phyloP scores from a whole-genome alignment of 495 filamentous ascomycete genomes.

The Pyrenula aspistea region DNA sequence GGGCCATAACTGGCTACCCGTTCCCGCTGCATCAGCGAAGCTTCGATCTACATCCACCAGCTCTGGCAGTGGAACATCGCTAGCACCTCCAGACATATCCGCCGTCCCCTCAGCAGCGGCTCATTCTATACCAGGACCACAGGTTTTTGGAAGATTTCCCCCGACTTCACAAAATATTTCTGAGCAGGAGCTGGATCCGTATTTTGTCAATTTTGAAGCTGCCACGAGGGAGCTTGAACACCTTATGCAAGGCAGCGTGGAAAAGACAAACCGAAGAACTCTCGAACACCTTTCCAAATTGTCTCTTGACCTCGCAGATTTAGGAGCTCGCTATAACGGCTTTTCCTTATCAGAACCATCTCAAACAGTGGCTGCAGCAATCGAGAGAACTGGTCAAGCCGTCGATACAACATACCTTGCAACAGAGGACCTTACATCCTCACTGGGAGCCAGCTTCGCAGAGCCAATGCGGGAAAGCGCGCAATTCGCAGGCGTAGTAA shows the following conservation, averaged over 20 bases:
- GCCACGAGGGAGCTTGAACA: constrained; percentile 79
- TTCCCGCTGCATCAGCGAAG: constrained; percentile 75
- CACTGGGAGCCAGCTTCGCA: constrained; percentile 78
- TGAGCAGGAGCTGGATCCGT: constrained; percentile 87
- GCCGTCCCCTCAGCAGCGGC: constrained; percentile 38
- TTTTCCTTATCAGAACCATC: constrained; percentile 90
- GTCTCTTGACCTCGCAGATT: constrained; percentile 79
- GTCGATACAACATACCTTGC: constrained; percentile 93
- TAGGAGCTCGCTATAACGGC: constrained; percentile 91
- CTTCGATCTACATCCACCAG: constrained; percentile 49
- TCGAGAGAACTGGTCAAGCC: constrained; percentile 88
- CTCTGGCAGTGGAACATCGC: constrained; percentile 37
- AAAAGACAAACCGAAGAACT: constrained; percentile 87
- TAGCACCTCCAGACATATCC: constrained; percentile 30
- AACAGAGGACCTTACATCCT: constrained; percentile 77
- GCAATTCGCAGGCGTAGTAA: constrained; percentile 90
- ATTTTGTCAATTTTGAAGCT: constrained; percentile 83
- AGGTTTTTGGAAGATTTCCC: constrained; percentile 70
- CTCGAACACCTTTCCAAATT: constrained; percentile 70
- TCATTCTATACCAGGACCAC: constrained; percentile 47
- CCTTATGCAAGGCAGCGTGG: constrained; percentile 80
- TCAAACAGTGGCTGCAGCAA: constrained; percentile 76
- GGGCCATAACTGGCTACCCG: constrained; percentile 79
- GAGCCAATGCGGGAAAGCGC: constrained; percentile 96
- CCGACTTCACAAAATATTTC: constrained; percentile 61